A percentile compares a stretch with the other conserved stretches of the same genome.
These are phyloP conservation scores for Phytophthora meadii DNA, from an alignment of 352 stramenopile genomes.

Conservation along the genomic window DNA sequence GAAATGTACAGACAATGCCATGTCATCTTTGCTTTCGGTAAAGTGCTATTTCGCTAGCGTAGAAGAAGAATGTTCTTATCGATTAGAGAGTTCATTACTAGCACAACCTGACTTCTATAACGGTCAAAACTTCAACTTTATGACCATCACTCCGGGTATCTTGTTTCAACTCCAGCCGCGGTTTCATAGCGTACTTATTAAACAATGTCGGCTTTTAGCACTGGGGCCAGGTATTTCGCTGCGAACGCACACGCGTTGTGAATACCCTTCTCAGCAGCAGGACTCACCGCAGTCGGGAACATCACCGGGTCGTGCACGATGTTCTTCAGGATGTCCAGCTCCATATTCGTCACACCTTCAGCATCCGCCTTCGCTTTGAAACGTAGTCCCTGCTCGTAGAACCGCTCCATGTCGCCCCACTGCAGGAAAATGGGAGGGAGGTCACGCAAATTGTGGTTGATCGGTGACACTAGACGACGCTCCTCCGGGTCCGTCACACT, in stretches of 20 bases:
- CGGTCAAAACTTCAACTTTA: slow-evolving; percentile 24
- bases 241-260: slow-evolving; percentile 28
- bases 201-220: slow-evolving; percentile 5
- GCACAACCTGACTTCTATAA: slow-evolving; percentile 1
- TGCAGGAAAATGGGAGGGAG: slow-evolving; percentile 47
- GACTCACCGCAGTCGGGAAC: slow-evolving; percentile 36
- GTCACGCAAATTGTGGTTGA: slow-evolving; percentile 41
- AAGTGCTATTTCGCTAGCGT: neutral
- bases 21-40: neutral
- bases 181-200: no score
- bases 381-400: slow-evolving; percentile 38
- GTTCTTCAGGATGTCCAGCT: slow-evolving; percentile 44
- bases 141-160: slow-evolving; percentile 10
- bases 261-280: slow-evolving; percentile 33
- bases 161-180: neutral
- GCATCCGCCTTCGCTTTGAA: slow-evolving; percentile 35
- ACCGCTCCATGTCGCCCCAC: slow-evolving; percentile 35
- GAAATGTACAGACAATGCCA: neutral
- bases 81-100: slow-evolving; percentile 3
- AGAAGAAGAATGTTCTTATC: neutral
- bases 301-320: slow-evolving; percentile 40
- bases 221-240: slow-evolving; percentile 20
- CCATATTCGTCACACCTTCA: slow-evolving; percentile 41
- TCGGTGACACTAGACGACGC: slow-evolving; percentile 30
- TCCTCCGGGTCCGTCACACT: slow-evolving; percentile 29